These are phyloP conservation scores for Melaleuca quinquenervia DNA, from an alignment of 345 rosid genomes.

Conservation along the genomic window DNA sequence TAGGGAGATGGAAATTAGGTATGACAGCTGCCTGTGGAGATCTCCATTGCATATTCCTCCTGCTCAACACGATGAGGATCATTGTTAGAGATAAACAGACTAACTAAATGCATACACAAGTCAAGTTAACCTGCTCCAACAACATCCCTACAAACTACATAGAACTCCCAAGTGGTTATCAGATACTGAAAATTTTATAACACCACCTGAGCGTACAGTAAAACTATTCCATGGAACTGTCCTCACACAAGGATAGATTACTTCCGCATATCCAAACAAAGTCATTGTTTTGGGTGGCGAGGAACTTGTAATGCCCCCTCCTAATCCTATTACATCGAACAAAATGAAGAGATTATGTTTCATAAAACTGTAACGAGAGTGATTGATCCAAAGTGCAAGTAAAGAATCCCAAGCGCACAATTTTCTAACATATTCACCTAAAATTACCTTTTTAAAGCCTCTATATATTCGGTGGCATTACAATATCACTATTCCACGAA, in stretches of 20 bases:
- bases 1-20: slow-evolving; percentile 69
- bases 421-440: not conserved
- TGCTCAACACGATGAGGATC: not conserved
- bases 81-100: not conserved
- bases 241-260: not conserved
- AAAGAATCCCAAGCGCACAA: not conserved
- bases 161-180: not conserved
- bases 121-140: not conserved
- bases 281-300: not conserved
- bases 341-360: not conserved
- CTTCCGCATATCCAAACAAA: not conserved
- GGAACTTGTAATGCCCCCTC: not conserved
- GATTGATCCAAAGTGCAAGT: not conserved
- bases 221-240: not conserved
- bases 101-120: not conserved
- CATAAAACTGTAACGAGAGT: not conserved
- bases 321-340: not conserved
- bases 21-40: slow-evolving; percentile 64
- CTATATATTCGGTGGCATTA: not conserved
- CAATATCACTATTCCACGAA: not conserved
- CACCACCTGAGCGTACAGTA: not conserved
- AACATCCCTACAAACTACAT: not conserved
- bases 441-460: not conserved
- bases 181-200: not conserved
- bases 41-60: slow-evolving; percentile 42